Base-by-base conservation (phyloP, 495 filamentous ascomycete species). In the Penicillium riverlandense region DNA sequence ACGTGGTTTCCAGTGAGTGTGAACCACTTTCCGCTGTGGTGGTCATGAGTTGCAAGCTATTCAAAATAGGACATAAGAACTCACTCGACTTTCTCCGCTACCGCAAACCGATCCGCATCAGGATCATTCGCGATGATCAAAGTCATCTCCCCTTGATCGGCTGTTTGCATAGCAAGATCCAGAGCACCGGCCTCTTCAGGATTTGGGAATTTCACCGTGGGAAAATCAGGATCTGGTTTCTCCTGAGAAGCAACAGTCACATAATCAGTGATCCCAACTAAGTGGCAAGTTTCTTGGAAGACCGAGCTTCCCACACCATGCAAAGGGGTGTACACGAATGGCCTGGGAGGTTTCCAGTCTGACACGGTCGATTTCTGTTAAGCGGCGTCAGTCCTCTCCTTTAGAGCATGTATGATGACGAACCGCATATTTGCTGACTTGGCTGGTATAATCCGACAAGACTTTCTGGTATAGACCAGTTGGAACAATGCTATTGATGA, bases 21-120 rank as follows among this genome's bases (percentile, higher is more conserved):
- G 37, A 78, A 70, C 82, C 82, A 86, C 43, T 59, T 58, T 2
- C 71, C 76, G 35, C 65, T 69, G 12, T 4, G 33, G 2, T 12
- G 12, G 1, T 29, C 4, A 15, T 37, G 11, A 48, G 32, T 38
- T 7, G 29, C 30, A 11, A 1, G 6, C 30, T 34, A 30, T 36
- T 15, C 4, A 29, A 2, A 5, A 6, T 12, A 6, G 11, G 7
- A 6, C n/a, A 8, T 11, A 9, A 8, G 14, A 36, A 60, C 70
- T 39, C 50, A 73, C 67, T 63, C 51, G 33, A 82, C 67, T 55
- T 74, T 80, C 57, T 84, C 76, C 7, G 82, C 84, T 13, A 70
- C 79, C 14, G 83, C 78, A 44, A 88, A 79, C 9, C 84, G 79
- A 63, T 88, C 84, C 9, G 84, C 84, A 55, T 88, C 84, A 8